A percentile compares a stretch with the other conserved stretches of the same genome.
phyloP scores from a whole-genome alignment of 176 grass and related monocot genomes.

The Bonia amplexicaulis region DNA sequence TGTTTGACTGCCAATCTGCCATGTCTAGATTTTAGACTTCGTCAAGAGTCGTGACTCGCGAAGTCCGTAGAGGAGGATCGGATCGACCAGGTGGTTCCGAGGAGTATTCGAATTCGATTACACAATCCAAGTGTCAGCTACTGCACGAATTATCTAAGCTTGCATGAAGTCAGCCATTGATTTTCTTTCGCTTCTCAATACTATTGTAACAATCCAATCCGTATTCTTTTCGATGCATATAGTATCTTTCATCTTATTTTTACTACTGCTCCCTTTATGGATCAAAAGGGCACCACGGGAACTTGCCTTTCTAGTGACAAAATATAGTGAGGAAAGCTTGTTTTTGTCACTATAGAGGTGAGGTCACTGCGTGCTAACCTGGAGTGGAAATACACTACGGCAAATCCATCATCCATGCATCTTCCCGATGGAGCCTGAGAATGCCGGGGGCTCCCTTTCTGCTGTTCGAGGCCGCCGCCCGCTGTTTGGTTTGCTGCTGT shows the following conservation, averaged over 20 bases:
- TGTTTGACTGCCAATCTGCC: too few species aligned
- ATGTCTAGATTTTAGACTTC: not conserved
- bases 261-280: too few species aligned
- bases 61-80: too few species aligned
- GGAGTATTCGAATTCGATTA: not conserved
- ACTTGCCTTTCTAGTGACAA: not conserved
- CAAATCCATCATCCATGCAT: not conserved
- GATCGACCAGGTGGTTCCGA: too few species aligned
- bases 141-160: not conserved
- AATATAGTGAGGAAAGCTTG: too few species aligned
- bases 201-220: too few species aligned
- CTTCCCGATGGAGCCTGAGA: not conserved
- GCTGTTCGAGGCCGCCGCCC: not conserved
- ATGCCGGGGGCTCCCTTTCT: not conserved
- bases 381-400: not conserved
- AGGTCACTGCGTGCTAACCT: not conserved
- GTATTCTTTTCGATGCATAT: too few species aligned
- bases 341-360: not conserved
- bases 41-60: not conserved
- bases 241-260: not conserved
- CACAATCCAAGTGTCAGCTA: not conserved
- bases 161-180: not conserved
- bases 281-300: not conserved
- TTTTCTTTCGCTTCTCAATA: not conserved
- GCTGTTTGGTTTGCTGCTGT: not conserved